These are phyloP conservation scores for Thuidium tamariscinum DNA, from an alignment of 225 moss, liverwort and hornwort species.

Conservation along the genomic window DNA sequence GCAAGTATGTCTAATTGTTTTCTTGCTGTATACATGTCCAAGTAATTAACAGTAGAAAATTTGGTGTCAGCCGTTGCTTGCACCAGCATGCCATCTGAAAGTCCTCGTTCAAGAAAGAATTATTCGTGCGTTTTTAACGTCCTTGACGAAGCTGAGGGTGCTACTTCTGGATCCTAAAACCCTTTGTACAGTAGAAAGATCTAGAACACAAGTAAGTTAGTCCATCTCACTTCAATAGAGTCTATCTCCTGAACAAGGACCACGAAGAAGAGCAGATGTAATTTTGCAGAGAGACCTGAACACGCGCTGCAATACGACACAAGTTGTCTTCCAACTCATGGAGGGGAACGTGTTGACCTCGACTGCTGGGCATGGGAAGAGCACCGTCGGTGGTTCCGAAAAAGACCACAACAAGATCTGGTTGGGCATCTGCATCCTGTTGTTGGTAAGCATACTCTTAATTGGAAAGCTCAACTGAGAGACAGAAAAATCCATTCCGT, in stretches of 20 bases:
- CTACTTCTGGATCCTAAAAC: not conserved
- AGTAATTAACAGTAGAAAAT: too few species aligned
- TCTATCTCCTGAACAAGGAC: not conserved
- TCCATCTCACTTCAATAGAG: not conserved
- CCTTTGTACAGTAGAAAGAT: not conserved
- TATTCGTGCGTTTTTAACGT: not conserved
- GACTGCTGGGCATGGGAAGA: constrained; percentile 58
- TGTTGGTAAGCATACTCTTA: not conserved
- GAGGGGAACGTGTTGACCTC: constrained; percentile 65
- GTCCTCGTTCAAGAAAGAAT: constrained; percentile 27
- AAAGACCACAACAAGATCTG: constrained; percentile 69
- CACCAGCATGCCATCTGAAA: too few species aligned
- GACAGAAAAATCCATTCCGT: not conserved
- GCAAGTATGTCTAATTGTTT: too few species aligned
- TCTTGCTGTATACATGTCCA: too few species aligned
- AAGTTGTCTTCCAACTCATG: not conserved
- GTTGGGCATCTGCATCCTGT: not conserved
- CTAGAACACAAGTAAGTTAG: not conserved
- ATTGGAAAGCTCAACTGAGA: not conserved
- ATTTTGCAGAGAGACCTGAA: not conserved
- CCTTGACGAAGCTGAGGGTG: not conserved
- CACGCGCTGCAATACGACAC: not conserved
- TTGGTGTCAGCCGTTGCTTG: too few species aligned
- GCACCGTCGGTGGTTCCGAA: constrained; percentile 89
- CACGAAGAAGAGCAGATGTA: too few species aligned